Evolutionary conservation across 2,329 filamentous ascomycete genomes (phyloP).

Genomic region (Aureobasidium mangrovei): DNA sequence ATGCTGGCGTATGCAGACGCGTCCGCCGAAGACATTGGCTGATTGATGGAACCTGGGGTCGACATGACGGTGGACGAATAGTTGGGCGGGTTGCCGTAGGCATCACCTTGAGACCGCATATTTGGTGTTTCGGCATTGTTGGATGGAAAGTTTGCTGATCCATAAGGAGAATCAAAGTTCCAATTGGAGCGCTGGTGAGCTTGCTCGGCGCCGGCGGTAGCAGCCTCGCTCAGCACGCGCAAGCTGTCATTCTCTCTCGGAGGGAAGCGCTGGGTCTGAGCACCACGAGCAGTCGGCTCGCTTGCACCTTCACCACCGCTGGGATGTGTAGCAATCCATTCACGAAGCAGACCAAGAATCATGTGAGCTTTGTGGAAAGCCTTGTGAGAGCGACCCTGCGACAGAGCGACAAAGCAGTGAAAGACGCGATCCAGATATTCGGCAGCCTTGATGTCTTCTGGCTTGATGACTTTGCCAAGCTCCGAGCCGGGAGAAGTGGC

Average conservation of each 20-base stretch:
- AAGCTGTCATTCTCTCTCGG: constrained; percentile 12
- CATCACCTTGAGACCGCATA: neutral
- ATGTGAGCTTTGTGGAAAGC: constrained; percentile 41
- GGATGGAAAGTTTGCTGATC: neutral
- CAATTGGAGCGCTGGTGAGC: constrained; percentile 9
- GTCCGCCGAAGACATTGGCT: neutral
- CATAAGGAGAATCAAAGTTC: constrained; percentile 16
- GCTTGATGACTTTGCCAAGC: constrained; percentile 32
- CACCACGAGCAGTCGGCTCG: neutral
- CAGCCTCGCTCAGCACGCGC: constrained; percentile 17
- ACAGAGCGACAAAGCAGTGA: constrained; percentile 29
- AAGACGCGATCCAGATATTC: constrained; percentile 21
- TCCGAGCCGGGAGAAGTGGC: constrained; percentile 40
- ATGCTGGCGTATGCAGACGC: constrained; percentile 5
- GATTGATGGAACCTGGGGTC: neutral
- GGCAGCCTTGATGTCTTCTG: constrained; percentile 20
- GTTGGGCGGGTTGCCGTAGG: neutral
- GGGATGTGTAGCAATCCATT: constrained; percentile 35
- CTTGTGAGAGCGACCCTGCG: constrained; percentile 30
- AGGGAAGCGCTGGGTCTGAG: neutral
- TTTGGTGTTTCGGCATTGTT: neutral
- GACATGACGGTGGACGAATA: constrained; percentile 10
- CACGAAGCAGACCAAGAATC: constrained; percentile 37
- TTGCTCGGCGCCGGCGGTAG: constrained; percentile 15
- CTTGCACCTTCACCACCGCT: constrained; percentile 19